Evolutionary conservation across 257 asterid genomes (phyloP), one percentile per base, ranked within the genome.

Genomic region (Linderniella brevidens): DNA sequence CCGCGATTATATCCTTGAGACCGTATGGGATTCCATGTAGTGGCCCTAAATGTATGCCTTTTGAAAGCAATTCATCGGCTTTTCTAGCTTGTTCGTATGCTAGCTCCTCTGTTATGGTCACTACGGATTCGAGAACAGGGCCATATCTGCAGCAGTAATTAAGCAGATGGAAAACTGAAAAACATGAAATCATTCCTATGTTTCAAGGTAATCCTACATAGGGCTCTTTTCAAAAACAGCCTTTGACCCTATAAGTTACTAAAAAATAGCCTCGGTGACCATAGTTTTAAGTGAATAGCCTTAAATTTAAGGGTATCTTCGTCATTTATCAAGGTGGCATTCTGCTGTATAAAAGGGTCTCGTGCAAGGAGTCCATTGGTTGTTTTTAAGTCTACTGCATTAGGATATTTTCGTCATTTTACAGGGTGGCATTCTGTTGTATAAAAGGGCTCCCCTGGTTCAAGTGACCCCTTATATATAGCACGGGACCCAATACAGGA

Each of bases 1-100:
- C 94, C 35, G 98, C 86, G 59, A 84, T 79, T 50, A 77, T 84
- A 67, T 81, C 98, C 79, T 88, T 84, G 67, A 88, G 64, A 13
- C 98, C 98, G 35, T 81, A 88, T 37, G 98, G 96, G 56, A 88
- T 84, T 51, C 98, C 96, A 58, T 88, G 98, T 41, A 88, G 93
- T 16, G 87, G 94, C 53, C 98, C 96, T 25, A 88, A 71, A 62
- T 78, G 70, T 37, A 40, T 46, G 61, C 92, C 93, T 56, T 67
- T 53, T 38, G 85, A 68, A 48, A 88, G 80, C 65, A 78, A 62
- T 39, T 75, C 57, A 57, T 84, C 98, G 15, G 98, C 96, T 49
- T 35, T 68, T 63, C 68, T 76, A 36, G 98, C 94, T 56, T 88
- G 96, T 61, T 69, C 53, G 62, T 63, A 73, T 14, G 98, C 98